phyloP scores from a whole-genome alignment of 257 asterid genomes.

The Nicotiana tabacum region DNA sequence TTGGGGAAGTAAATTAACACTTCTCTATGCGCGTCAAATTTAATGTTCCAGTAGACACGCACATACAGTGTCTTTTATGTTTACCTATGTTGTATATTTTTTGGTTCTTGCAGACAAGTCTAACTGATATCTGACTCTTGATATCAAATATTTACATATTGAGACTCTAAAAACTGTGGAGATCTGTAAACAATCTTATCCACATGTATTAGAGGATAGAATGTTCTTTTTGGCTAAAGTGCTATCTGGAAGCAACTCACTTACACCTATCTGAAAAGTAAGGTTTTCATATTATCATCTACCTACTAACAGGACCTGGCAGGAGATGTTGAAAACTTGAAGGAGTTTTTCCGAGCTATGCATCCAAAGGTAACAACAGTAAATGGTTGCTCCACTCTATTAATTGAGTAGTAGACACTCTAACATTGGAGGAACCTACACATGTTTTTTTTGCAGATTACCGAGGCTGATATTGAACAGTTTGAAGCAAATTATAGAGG shows the following conservation, averaged over 20 bases:
- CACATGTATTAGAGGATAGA: neutral
- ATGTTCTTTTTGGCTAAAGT: neutral
- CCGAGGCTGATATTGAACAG: constrained; percentile 88
- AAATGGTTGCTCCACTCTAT: neutral
- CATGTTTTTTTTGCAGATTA: constrained; percentile 41
- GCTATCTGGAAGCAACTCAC: neutral
- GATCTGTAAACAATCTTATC: neutral
- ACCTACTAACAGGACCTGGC: constrained; percentile 64
- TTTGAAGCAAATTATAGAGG: constrained; percentile 91
- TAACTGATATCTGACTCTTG: neutral
- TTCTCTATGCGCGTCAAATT: neutral
- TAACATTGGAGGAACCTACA: neutral
- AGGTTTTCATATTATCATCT: neutral
- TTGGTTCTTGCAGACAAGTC: neutral
- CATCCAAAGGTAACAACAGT: constrained; percentile 57
- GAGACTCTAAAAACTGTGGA: neutral
- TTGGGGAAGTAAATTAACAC: neutral
- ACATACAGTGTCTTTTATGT: neutral
- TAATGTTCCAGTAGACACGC: neutral
- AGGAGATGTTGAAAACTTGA: constrained; percentile 74
- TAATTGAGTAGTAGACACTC: neutral
- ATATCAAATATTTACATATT: neutral
- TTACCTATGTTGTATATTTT: neutral
- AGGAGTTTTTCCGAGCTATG: constrained; percentile 68
- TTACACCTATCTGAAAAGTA: neutral